Evolutionary conservation across 495 filamentous ascomycete species (phyloP).

Genomic region (Emericellopsis terricola): DNA sequence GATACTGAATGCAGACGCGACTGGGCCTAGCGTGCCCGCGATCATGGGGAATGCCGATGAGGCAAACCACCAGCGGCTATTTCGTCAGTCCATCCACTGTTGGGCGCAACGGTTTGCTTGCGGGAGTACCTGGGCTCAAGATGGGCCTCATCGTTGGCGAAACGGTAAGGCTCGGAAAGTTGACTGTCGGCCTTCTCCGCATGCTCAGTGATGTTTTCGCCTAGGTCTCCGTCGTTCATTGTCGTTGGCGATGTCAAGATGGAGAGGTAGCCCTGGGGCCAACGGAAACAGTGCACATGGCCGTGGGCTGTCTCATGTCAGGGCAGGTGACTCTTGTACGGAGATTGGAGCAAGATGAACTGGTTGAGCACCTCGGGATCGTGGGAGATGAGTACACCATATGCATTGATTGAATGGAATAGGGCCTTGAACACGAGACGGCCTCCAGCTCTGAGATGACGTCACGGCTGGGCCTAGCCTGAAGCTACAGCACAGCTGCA

Average conservation of each 20-base stretch:
- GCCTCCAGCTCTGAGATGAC: too few species aligned
- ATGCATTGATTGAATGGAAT: too few species aligned
- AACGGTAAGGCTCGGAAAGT: conserved; percentile 13
- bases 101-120: background rate
- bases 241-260: conserved; percentile 3
- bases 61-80: conserved; percentile 71
- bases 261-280: conserved; percentile 43
- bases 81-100: background rate
- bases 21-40: conserved; percentile 70
- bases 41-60: conserved; percentile 66
- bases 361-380: too few species aligned
- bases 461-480: too few species aligned
- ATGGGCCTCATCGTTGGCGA: conserved; percentile 19
- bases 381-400: too few species aligned
- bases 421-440: too few species aligned
- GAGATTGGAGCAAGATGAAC: too few species aligned
- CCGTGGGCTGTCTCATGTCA: too few species aligned
- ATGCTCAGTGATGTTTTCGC: conserved; percentile 31
- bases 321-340: too few species aligned
- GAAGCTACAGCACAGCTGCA: too few species aligned
- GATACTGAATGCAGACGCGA: conserved; percentile 63
- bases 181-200: conserved; percentile 24
- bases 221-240: conserved; percentile 46
- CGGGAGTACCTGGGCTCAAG: conserved; percentile 30
- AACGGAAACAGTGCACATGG: too few species aligned